These are phyloP conservation scores for Ogataea hybrid DNA, from an alignment of 1,139 yeast species.

Conservation along the genomic window DNA sequence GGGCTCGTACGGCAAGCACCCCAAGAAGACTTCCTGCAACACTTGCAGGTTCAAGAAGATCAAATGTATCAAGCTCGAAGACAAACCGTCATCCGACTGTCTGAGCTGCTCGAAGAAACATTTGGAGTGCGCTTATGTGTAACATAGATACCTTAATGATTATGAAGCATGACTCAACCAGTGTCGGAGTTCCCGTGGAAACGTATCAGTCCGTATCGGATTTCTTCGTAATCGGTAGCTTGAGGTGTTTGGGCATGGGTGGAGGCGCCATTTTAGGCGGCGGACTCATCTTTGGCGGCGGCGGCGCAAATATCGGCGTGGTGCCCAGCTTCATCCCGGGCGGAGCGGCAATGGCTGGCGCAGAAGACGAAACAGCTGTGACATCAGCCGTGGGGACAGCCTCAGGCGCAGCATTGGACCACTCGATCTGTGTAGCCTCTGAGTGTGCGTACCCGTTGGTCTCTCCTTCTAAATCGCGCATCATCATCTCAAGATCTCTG, in stretches of 20 bases:
- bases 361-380: neutral
- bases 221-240: neutral
- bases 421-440: neutral
- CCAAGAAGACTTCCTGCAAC: constrained; percentile 32
- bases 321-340: constrained; percentile 6
- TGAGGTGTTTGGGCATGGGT: constrained; percentile 4
- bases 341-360: constrained; percentile 2
- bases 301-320: constrained; percentile 9
- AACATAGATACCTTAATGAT: constrained; percentile 1
- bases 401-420: neutral
- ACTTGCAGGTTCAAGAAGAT: constrained; percentile 33
- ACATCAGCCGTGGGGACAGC: neutral
- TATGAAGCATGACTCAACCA: neutral
- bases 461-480: constrained; percentile 47
- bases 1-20: constrained; percentile 16
- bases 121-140: constrained; percentile 25
- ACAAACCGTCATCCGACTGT: constrained; percentile 19
- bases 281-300: constrained; percentile 10
- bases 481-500: constrained; percentile 48
- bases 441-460: constrained; percentile 4
- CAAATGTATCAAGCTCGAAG: constrained; percentile 31
- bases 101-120: constrained; percentile 29
- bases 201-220: neutral
- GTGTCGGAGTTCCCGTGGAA: too few species aligned
- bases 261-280: constrained; percentile 15